Conservation (phyloP, 495 filamentous ascomycete species). For the Trichoderma virens region DNA sequence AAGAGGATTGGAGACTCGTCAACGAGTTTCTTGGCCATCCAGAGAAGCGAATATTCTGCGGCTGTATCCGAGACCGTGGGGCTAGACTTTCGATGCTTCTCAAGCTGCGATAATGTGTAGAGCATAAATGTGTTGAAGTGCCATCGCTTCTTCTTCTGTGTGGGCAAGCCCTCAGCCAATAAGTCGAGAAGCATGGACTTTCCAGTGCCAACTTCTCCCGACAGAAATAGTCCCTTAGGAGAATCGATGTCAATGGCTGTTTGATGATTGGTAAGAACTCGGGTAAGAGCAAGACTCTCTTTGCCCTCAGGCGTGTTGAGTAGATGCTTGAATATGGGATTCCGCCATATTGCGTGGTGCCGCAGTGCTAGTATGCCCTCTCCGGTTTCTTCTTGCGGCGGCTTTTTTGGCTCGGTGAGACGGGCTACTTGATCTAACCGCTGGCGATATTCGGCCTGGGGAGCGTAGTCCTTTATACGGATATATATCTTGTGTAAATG, state of each 20-base stretch:
- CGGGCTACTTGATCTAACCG: constrained; percentile 44
- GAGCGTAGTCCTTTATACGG: constrained; percentile 60
- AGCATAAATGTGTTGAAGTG: constrained; percentile 75
- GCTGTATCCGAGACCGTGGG: constrained; percentile 11
- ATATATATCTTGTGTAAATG: constrained; percentile 63
- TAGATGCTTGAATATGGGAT: constrained; percentile 42
- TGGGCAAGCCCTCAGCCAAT: constrained; percentile 60
- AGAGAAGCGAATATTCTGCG: constrained; percentile 55
- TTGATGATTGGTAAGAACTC: constrained; percentile 53
- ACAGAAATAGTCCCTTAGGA: constrained; percentile 58
- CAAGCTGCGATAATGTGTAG: constrained; percentile 54
- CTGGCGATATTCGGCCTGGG: constrained; percentile 50
- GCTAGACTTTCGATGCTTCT: constrained; percentile 42
- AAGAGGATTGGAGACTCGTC: constrained; percentile 62
- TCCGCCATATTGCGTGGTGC: constrained; percentile 40
- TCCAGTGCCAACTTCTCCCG: constrained; percentile 64
- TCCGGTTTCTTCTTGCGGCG: constrained; percentile 15
- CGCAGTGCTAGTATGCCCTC: constrained; percentile 28
- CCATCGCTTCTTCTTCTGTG: constrained; percentile 56
- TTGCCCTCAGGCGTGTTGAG: constrained; percentile 25
- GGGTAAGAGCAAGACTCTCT: constrained; percentile 51
- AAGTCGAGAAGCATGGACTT: constrained; percentile 67
- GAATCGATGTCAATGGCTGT: constrained; percentile 53
- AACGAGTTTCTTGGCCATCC: constrained; percentile 59
- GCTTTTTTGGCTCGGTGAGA: constrained; percentile 28